Conservation (phyloP, 495 filamentous ascomycete genomes). For the Copromyces sp. region DNA sequence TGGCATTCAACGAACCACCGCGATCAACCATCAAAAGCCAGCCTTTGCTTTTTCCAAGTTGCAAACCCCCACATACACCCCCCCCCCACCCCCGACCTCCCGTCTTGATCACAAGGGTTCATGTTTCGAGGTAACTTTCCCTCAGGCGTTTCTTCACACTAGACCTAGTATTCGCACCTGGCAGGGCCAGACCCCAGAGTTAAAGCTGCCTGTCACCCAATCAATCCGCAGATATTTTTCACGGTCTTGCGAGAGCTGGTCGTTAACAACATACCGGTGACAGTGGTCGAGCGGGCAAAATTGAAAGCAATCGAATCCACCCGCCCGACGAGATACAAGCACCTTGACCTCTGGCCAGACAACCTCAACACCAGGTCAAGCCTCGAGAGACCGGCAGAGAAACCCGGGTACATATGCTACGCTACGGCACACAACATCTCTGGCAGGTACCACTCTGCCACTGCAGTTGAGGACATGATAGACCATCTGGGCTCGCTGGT, state of each 20-base stretch:
- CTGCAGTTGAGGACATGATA: neutral
- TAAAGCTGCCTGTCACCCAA: neutral
- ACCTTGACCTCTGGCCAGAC: neutral
- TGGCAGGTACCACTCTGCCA: neutral
- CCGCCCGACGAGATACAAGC: neutral
- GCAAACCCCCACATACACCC: neutral
- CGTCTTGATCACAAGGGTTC: neutral
- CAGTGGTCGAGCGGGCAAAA: neutral
- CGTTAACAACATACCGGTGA: neutral
- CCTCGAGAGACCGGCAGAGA: neutral
- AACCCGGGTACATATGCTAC: neutral
- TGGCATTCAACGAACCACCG: neutral
- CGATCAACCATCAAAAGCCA: neutral
- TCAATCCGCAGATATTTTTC: neutral
- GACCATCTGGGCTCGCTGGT: neutral
- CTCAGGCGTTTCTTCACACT: neutral
- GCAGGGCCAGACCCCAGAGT: neutral
- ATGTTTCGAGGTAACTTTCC: neutral
- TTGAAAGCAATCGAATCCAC: neutral
- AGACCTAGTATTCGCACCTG: neutral
- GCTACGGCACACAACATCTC: neutral
- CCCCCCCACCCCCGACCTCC: neutral
- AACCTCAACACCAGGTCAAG: neutral
- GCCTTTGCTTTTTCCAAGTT: neutral
- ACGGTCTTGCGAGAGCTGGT: neutral